Base-by-base conservation (phyloP, 2,329 filamentous ascomycete species). In the Fusarium gaditjirri region DNA sequence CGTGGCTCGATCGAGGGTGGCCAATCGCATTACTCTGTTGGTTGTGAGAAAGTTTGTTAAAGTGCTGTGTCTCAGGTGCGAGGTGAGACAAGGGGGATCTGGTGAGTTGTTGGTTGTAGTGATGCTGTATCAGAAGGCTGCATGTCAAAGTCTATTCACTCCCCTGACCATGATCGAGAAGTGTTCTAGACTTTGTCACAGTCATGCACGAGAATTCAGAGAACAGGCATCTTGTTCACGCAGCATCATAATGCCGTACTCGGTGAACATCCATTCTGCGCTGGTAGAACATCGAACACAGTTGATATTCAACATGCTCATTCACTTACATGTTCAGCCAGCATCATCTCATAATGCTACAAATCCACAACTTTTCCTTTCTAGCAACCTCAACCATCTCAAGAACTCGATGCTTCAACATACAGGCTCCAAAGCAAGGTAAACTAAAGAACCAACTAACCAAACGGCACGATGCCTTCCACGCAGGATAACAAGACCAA, bases 11-110 rank as follows among this genome's bases (percentile, higher is more conserved):
- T 33, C 19, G 23, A 33, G 6, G 42, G 43, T 35, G n/a, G n/a
- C 53, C 39, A 56, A 56, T 56, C 53, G 53, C 53, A 47, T 27
- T 21, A 25, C 2, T 35, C 12, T 56, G 53, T 56, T 56, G 53
- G 53, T 56, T 56, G 39, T 3, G 23, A 53, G 31, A 23, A 53
- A 39, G 49, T 39, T 39, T 53, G 19, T 39, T 53, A 53, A 39
- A 53, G 39, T 46, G 53, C 19, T 56, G 39, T 46, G 39, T 33
- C 39, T 52, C 49, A n/a, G 49, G 31, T 21, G 49, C 13, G 49
- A 53, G 9, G 53, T 56, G 39, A 47, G 53, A 56, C 53, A 56
- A 56, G 38, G 53, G 39, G 13, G 31, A 39, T 8, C 6, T n/a
- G 31, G 39, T 56, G 53, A 47, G 35, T 35, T 11, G 25, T 54